Evolutionary conservation across 495 filamentous ascomycete genomes (phyloP), one percentile per base, ranked within the genome.

Genomic region (Neurospora sp.): DNA sequence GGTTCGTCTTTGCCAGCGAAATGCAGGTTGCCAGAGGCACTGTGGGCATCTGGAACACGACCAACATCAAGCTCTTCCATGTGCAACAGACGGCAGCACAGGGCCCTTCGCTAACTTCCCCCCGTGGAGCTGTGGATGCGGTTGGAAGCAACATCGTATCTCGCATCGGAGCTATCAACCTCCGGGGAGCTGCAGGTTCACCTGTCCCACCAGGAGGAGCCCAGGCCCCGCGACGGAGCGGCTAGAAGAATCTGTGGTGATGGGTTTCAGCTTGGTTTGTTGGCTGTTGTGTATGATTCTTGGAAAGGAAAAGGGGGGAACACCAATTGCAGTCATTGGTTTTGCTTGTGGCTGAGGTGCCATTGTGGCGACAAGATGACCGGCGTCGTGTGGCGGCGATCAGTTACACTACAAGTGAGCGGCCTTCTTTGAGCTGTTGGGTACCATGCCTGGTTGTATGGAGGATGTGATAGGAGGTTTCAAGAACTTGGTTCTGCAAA

Each of bases 11-110:
- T 82, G 88, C 90, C 39, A 90, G 89, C 74, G 96, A 99, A 81
- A 93, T 97, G 89, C 88, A 94, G 65, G 91, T 97, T 4, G 86
- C 91, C 1, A 93, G 90, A 80, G 96, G 96, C 39, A 94, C 92
- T 2, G 91, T 94, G n/a, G 95, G 96, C 18, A 90, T 98, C 3
- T 99, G 96, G 96, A 98, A 97, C 75, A 91, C 93, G 20, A 98
- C 96, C 5, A 82, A 82, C 2, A 93, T 99, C 78, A 91, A 91
- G 77, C 84, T 99, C 20, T 98, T 99, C 83, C 90, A 87, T 71
- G 94, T 99, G 14, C 93, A 97, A 79, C 92, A 97, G 77, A 91
- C 90, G 37, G 91, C 89, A 3, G 86, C 91, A 7, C 88, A 92
- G 74, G 93, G 93, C 0, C 94, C 95, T 7, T 92, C 90, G 10